Conservation (phyloP, 2,329 filamentous ascomycete species). For the Trichoderma sp. region DNA sequence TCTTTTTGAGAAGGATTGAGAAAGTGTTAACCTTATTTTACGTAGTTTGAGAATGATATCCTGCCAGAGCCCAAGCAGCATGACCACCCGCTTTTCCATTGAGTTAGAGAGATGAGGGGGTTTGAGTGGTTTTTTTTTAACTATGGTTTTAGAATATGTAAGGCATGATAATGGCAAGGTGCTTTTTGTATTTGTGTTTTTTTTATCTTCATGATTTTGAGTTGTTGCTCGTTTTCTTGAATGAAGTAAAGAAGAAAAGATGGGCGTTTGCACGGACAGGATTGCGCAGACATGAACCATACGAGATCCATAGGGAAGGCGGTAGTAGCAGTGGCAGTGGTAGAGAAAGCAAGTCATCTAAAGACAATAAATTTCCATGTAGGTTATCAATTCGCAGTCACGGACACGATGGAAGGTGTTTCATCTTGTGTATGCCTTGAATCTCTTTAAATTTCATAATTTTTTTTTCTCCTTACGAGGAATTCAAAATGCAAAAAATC, state of each 20-base stretch:
- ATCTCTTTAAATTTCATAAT: no score
- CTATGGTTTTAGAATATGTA: background rate
- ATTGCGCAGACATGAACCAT: background rate
- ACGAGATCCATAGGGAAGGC: background rate
- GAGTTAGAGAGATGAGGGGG: background rate
- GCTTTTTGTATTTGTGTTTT: background rate
- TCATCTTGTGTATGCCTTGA: background rate
- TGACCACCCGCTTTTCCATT: slow-evolving; percentile 39
- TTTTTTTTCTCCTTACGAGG: no score
- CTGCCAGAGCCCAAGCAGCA: slow-evolving; percentile 34
- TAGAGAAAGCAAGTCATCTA: background rate
- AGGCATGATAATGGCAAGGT: slow-evolving; percentile 4
- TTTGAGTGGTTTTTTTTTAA: background rate
- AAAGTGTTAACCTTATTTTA: background rate
- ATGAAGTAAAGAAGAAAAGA: background rate
- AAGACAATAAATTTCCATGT: background rate
- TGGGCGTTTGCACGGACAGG: slow-evolving; percentile 2
- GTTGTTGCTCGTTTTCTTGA: background rate
- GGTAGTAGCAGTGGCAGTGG: background rate
- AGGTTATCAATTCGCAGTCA: background rate
- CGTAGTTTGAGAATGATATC: slow-evolving; percentile 42
- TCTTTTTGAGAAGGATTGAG: background rate
- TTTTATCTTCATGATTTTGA: background rate
- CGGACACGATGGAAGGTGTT: background rate
- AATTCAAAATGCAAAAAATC: background rate